phyloP scores from a whole-genome alignment of 2,329 filamentous ascomycete species.

The Apiospora malaysiana region DNA sequence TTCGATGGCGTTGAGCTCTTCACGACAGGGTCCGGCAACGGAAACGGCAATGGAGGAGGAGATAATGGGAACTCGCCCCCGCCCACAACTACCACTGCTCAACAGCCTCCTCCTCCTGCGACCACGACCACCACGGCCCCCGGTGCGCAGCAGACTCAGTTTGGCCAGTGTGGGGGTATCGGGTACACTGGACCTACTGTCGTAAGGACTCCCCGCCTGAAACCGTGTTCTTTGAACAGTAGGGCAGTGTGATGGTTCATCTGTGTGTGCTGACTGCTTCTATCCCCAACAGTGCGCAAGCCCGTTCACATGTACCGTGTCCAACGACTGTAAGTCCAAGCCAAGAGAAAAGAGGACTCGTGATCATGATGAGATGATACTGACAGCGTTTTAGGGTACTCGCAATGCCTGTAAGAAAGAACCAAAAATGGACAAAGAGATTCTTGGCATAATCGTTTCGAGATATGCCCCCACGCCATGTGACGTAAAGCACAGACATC shows the following conservation, averaged over 20 bases:
- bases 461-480: neutral
- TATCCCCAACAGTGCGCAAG: constrained; percentile 13
- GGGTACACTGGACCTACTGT: constrained; percentile 20
- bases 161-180: constrained; percentile 21
- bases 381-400: neutral
- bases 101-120: neutral
- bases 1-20: constrained; percentile 16
- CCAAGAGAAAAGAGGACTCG: no score
- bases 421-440: no score
- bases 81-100: constrained; percentile 13
- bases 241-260: no score
- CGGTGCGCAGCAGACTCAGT: constrained; percentile 8
- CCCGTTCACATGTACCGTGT: constrained; percentile 20
- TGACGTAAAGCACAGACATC: no score
- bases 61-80: neutral
- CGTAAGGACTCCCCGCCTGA: neutral
- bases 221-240: neutral
- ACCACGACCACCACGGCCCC: constrained; percentile 16
- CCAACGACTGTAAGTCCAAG: constrained; percentile 23
- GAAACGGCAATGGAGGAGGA: neutral
- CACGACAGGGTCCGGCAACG: neutral
- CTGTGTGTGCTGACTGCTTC: neutral
- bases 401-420: neutral
- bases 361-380: neutral
- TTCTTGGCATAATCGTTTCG: no score